These are phyloP conservation scores for Coniella vitis DNA, from an alignment of 2,329 filamentous ascomycete species.

Conservation along the genomic window DNA sequence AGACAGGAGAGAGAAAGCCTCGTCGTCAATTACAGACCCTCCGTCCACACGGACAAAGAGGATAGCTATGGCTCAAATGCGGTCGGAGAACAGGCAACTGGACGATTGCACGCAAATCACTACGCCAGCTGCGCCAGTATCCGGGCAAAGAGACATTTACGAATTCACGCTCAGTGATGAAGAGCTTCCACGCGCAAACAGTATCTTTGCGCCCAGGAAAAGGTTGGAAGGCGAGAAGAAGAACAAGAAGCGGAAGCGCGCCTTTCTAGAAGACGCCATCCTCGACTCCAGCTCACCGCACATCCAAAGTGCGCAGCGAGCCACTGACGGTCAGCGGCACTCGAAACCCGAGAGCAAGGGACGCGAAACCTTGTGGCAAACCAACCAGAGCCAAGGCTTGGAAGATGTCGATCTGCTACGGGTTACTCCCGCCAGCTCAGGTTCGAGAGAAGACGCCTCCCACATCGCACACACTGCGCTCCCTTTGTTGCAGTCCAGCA, in stretches of 20 bases:
- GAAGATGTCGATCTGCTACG: slow-evolving; percentile 20
- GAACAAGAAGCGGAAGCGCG: slow-evolving; percentile 18
- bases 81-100: slow-evolving; percentile 10
- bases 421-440: slow-evolving; percentile 16
- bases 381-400: slow-evolving; percentile 1
- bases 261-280: not conserved
- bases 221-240: not conserved
- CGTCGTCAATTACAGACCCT: slow-evolving; percentile 25
- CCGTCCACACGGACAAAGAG: slow-evolving; percentile 10
- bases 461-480: too few relatives aligned
- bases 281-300: not conserved
- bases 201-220: not conserved
- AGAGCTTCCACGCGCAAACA: slow-evolving; percentile 8
- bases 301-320: not conserved
- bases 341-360: slow-evolving; percentile 10
- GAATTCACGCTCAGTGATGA: slow-evolving; percentile 40
- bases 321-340: not conserved
- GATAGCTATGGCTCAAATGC: not conserved
- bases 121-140: slow-evolving; percentile 21
- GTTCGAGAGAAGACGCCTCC: slow-evolving; percentile 3
- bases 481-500: not conserved
- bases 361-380: not conserved
- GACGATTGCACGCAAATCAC: slow-evolving; percentile 28
- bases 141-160: slow-evolving; percentile 30
- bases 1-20: slow-evolving; percentile 6